Base-by-base conservation (phyloP, 1,139 yeast genomes). In the Yamadazyma membranifaciens region DNA sequence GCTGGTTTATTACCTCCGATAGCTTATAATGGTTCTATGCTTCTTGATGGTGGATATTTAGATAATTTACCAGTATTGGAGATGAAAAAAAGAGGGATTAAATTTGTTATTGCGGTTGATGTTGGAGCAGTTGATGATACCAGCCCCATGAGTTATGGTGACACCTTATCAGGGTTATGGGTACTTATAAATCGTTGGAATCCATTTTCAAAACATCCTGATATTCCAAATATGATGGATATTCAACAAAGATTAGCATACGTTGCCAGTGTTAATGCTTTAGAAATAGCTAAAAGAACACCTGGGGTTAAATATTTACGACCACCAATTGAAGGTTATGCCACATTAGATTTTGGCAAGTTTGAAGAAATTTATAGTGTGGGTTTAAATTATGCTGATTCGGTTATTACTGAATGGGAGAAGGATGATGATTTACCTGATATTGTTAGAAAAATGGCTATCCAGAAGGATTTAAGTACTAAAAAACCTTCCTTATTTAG, bases 81-180 rank as follows among this genome's bases (percentile, higher is more conserved):
- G 56, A 92, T 92, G 98, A 81, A 81, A 53, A 73, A 81, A 32
- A 77, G 88, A 50, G 98, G 98, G 0, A 96, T 96, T 4, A 82
- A 83, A 43, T 78, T 85, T 35, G 83, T 92, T 24, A 81, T 92
- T 57, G 98, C 98, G 0, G 94, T 91, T n/a, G 98, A 92, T 62
- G 98, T 92, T 33, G 98, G 98, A 0, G 86, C 96, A 2, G 85
- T 84, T 9, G 98, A 92, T 59, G 98, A 91, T 52, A 75, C 92
- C 38, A 83, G 95, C 0, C 95, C 95, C 3, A 82, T 87, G 92
- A 70, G 75, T 37, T 92, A 89, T 59, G 98, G 98, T 3, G 98
- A 92, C 58, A 84, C 97, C 0, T 67, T 92, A 34, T 86, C 94
- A 43, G 98, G 98, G 2, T 69, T 85, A 38, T 89, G 98, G 97